Evolutionary conservation across 2,329 filamentous ascomycete genomes (phyloP).

Genomic region (Epichloe coenophiala): DNA sequence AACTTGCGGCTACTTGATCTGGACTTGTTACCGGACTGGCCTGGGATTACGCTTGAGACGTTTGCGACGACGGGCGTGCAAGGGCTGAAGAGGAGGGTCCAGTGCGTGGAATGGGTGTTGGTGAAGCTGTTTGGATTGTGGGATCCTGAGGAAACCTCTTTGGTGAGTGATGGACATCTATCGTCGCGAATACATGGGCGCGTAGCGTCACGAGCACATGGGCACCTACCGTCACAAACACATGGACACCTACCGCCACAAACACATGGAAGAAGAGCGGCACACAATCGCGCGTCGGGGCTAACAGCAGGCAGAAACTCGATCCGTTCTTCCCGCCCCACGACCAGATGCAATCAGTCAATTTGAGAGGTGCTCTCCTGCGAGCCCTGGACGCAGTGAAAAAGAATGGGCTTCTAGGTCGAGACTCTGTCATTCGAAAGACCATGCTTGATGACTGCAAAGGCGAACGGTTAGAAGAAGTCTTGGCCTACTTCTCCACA

Average conservation of each 20-base stretch:
- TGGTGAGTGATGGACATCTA: conserved; percentile 33
- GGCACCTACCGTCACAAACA: not conserved
- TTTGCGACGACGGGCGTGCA: conserved; percentile 55
- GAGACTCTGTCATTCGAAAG: conserved; percentile 72
- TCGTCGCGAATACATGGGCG: too few species aligned
- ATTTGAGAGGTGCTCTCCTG: conserved; percentile 73
- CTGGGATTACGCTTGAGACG: conserved; percentile 55
- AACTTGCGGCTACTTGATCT: conserved; percentile 76
- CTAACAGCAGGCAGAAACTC: conserved; percentile 49
- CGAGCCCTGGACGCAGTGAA: conserved; percentile 73
- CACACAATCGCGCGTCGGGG: not conserved
- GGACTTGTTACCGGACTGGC: conserved; percentile 67
- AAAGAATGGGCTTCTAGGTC: conserved; percentile 69
- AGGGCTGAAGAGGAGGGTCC: conserved; percentile 70
- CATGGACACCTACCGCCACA: not conserved
- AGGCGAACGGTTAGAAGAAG: conserved; percentile 78
- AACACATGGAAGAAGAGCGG: not conserved
- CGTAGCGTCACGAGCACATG: too few species aligned
- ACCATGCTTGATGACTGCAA: conserved; percentile 96
- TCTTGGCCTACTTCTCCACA: conserved; percentile 73
- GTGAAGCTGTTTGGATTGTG: conserved; percentile 76
- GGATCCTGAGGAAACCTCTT: conserved; percentile 62
- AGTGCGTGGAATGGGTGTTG: conserved; percentile 80
- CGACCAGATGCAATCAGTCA: conserved; percentile 81
- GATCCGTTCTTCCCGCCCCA: conserved; percentile 81